phyloP scores from a whole-genome alignment of 2,329 filamentous ascomycete species.

The Paracorniculantispora psalliotae region DNA sequence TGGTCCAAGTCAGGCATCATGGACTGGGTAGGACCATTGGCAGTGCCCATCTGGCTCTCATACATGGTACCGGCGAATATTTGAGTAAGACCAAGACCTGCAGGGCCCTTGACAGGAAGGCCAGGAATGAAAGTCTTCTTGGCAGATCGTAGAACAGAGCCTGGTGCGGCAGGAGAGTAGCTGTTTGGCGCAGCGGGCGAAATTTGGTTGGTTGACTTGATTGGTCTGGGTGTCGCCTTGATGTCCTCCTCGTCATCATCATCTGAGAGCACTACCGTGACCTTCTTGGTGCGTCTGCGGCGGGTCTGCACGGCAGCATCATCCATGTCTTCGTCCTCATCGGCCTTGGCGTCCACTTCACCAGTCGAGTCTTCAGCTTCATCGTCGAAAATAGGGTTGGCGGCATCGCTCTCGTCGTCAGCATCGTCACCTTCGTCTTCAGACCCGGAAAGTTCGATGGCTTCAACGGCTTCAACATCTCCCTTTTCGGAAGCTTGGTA shows the following conservation, averaged over 20 bases:
- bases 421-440: slow-evolving; percentile 31
- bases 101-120: slow-evolving; percentile 54
- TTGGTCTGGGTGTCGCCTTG: slow-evolving; percentile 44
- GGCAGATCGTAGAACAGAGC: slow-evolving; percentile 62
- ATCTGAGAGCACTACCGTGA: slow-evolving; percentile 53
- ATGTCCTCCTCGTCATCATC: slow-evolving; percentile 56
- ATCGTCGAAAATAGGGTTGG: slow-evolving; percentile 33
- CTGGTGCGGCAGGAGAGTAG: slow-evolving; percentile 51
- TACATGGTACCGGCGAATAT: slow-evolving; percentile 90
- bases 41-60: slow-evolving; percentile 42
- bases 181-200: slow-evolving; percentile 40
- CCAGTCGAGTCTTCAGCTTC: slow-evolving; percentile 30
- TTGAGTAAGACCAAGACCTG: slow-evolving; percentile 74
- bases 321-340: slow-evolving; percentile 31
- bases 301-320: slow-evolving; percentile 35
- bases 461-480: slow-evolving; percentile 27
- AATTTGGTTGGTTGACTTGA: slow-evolving; percentile 32
- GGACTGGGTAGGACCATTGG: slow-evolving; percentile 35
- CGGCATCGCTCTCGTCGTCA: slow-evolving; percentile 31
- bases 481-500: slow-evolving; percentile 40
- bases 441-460: slow-evolving; percentile 32
- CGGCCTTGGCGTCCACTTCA: slow-evolving; percentile 19
- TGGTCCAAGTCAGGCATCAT: slow-evolving; percentile 54
- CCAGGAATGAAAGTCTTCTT: slow-evolving; percentile 67
- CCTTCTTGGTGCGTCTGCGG: slow-evolving; percentile 44